Evolutionary conservation across 495 filamentous ascomycete genomes (phyloP), one percentile per base, ranked within the genome.

Genomic region (Halenospora varia): DNA sequence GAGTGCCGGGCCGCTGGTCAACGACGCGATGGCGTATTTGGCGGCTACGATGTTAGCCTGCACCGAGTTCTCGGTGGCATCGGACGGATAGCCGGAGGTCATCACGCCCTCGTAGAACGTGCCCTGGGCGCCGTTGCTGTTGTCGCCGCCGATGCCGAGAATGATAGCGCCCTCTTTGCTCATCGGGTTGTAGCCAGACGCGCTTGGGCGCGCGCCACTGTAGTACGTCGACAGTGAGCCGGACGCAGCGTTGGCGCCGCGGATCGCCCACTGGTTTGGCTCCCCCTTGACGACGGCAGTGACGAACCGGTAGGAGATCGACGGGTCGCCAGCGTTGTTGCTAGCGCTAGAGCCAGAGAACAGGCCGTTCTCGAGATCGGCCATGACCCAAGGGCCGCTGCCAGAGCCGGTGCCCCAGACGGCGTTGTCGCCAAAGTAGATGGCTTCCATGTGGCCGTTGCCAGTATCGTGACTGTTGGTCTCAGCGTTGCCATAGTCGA

Each of bases 71-170:
- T 84, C 81, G 24, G 75, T 80, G 35, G 68, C 74, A 56, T 81
- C 79, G 19, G 79, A 72, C 1, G 81, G 81, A 60, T 81, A 84
- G 29, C 81, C 79, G 4, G 72, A 68, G 53, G 81, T 83, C 80
- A 84, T 81, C 0, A 75, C 81, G 40, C 81, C 81, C 64, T 84
- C 80, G 67, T 84, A 84, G 70, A 82, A 83, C 0, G 81, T 84
- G 40, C 81, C 81, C 66, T 84, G 79, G 18, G 73, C 79, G 55
- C 57, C 75, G 50, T 64, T 62, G 56, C 79, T 83, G 67, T 84
- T 82, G 53, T 82, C 79, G 17, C 79, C 79, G 50, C 80, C 80
- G 48, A 81, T 83, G 29, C 80, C 79, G 29, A 83, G 80, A 59
- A 84, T 77, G 53, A 84, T 82, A 51, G 81, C 76, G n/a, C 80